phyloP scores from a whole-genome alignment of 2,329 filamentous ascomycete genomes.

The Aspergillus chevalieri region DNA sequence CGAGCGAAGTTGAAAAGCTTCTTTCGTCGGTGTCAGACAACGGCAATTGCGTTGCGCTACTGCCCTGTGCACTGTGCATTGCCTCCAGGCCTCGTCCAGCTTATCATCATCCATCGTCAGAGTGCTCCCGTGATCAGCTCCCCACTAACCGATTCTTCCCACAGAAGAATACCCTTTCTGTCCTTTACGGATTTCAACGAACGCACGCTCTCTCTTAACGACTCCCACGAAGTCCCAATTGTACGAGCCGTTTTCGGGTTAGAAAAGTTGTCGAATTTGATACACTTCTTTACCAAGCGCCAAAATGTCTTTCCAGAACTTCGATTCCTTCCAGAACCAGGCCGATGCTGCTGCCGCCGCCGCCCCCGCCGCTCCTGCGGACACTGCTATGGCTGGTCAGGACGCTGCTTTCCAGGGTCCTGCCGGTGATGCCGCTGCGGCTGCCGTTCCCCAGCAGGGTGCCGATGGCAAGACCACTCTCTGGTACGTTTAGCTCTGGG shows the following conservation, averaged over 20 bases:
- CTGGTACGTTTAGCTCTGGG: slow-evolving; percentile 41
- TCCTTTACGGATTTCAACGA: slow-evolving; percentile 28
- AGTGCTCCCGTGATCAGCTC: neutral
- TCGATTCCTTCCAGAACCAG: slow-evolving; percentile 58
- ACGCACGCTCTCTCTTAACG: slow-evolving; percentile 34
- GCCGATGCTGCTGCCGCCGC: slow-evolving; percentile 48
- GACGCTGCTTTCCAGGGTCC: slow-evolving; percentile 50
- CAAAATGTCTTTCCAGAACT: slow-evolving; percentile 62
- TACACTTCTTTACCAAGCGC: neutral
- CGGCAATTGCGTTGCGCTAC: neutral
- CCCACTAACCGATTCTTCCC: slow-evolving; percentile 8
- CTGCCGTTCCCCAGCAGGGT: slow-evolving; percentile 44
- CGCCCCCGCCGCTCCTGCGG: slow-evolving; percentile 44
- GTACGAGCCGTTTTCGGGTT: slow-evolving; percentile 29
- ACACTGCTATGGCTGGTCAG: slow-evolving; percentile 51
- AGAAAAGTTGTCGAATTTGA: slow-evolving; percentile 13
- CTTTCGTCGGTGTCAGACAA: neutral
- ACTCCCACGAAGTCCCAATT: slow-evolving; percentile 34
- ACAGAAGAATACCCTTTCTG: slow-evolving; percentile 20
- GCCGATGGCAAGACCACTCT: slow-evolving; percentile 53
- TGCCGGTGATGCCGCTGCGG: slow-evolving; percentile 35
- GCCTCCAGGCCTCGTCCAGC: neutral
- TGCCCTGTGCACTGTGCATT: neutral
- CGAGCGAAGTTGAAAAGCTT: neutral
- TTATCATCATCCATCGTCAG: neutral